Conservation (phyloP, 192 early-diverging fungal genomes). For the Lobosporangium transversale region DNA sequence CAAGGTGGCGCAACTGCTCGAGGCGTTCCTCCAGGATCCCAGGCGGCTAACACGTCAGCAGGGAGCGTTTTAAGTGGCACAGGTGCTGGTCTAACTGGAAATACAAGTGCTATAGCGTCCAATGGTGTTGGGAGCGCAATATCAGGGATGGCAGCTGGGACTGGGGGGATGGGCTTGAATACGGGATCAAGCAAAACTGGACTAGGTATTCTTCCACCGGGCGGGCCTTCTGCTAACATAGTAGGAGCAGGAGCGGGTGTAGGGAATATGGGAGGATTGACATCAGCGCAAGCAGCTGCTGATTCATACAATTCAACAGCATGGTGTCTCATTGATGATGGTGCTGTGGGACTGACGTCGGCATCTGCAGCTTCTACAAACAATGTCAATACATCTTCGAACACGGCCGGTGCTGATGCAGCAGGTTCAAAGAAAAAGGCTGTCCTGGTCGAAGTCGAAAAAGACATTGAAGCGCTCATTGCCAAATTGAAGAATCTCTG, state of each 20-base stretch:
- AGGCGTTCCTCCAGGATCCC: constrained; percentile 24
- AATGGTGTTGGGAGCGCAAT: constrained; percentile 4
- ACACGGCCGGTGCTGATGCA: background rate
- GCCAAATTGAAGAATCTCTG: constrained; percentile 62
- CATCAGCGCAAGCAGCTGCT: constrained; percentile 2
- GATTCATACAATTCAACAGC: constrained; percentile 27
- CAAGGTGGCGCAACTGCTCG: constrained; percentile 38
- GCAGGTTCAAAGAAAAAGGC: constrained; percentile 25
- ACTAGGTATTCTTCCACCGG: constrained; percentile 24
- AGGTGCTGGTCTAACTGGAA: background rate
- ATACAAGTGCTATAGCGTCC: background rate
- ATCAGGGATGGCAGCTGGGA: background rate
- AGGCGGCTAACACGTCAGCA: constrained; percentile 16
- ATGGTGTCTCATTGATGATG: constrained; percentile 51
- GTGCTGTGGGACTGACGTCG: constrained; percentile 12
- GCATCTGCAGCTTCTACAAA: constrained; percentile 1
- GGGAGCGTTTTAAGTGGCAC: background rate
- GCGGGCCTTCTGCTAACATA: constrained; percentile 8
- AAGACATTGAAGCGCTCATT: constrained; percentile 60
- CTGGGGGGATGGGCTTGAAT: too few species aligned
- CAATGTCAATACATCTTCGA: constrained; percentile 1
- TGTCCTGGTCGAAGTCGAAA: constrained; percentile 62
- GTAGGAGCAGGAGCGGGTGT: background rate
- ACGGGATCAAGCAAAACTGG: constrained; percentile 26
- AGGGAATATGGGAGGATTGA: constrained; percentile 11